Evolutionary conservation across 495 filamentous ascomycete species (phyloP).

Genomic region (Xylaria longipes): DNA sequence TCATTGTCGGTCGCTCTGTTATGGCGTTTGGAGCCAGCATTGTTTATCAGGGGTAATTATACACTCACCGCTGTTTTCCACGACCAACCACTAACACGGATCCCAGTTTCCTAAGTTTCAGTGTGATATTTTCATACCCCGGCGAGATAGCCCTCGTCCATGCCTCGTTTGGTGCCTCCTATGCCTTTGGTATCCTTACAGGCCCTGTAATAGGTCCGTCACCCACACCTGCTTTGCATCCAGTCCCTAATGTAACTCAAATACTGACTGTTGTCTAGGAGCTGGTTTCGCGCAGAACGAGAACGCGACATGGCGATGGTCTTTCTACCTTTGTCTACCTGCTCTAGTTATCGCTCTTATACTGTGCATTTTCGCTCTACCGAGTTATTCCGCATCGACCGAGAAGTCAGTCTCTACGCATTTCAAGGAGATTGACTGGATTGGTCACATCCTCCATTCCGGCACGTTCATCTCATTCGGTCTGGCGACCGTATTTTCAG

Average conservation of each 20-base stretch:
- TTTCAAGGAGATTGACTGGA: constrained; percentile 49
- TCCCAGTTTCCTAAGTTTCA: constrained; percentile 44
- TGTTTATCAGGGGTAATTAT: constrained; percentile 52
- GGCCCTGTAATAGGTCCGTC: constrained; percentile 64
- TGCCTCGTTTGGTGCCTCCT: constrained; percentile 46
- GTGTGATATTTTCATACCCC: constrained; percentile 51
- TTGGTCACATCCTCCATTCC: constrained; percentile 37
- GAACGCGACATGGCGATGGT: constrained; percentile 59
- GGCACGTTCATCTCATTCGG: constrained; percentile 29
- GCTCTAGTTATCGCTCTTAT: constrained; percentile 59
- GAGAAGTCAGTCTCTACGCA: constrained; percentile 39
- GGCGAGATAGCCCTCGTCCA: constrained; percentile 56
- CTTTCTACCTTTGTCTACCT: constrained; percentile 70
- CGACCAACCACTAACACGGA: constrained; percentile 20
- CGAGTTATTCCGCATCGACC: constrained; percentile 51
- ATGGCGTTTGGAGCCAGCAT: constrained; percentile 50
- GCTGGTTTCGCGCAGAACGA: constrained; percentile 58
- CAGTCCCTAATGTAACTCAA: background rate
- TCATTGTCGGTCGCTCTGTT: constrained; percentile 57
- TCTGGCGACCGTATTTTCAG: constrained; percentile 29
- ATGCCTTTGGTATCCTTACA: constrained; percentile 58
- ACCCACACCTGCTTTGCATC: background rate
- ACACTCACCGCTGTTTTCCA: background rate
- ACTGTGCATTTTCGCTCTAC: constrained; percentile 60
- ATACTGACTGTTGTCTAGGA: constrained; percentile 9